Evolutionary conservation across 2,329 filamentous ascomycete genomes (phyloP), one percentile per base, ranked within the genome.

Genomic region (Emergomyces orientalis): DNA sequence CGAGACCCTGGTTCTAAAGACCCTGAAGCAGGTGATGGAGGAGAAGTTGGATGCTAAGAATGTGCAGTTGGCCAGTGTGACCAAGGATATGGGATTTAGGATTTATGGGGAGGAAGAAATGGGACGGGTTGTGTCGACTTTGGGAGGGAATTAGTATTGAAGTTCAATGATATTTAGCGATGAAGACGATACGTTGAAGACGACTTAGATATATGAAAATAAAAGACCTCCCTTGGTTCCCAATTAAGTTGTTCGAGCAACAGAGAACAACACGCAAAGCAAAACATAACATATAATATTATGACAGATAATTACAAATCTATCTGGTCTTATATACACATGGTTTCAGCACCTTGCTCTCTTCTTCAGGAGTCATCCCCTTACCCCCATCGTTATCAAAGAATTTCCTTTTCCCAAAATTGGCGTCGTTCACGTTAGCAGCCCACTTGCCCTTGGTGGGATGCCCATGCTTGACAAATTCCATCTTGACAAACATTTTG

Each of bases 31-130:
- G 80, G 94, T 99, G 70, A 99, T 99, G 94, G 94, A 99, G 80
- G 94, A 99, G 86, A 99, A 99, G 82, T 84, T 99, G 65, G 94
- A 99, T 76, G 85, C 91, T 67, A 99, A 99, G 86, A 99, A 99
- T 74, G 94, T 99, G 68, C 94, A 99, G 81, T 79, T 99, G 70
- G 94, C 94, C 61, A 97, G 93, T 74, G 94, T 99, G 63, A 99
- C 94, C 66, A 96, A 92, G 83, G 93, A 97, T 69, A 93, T 90
- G 79, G 94, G 94, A 63, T 99, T 99, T 84, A 88, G 91, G 80
- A 97, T 99, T 86, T 99, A 99, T 82, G 89, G 88, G 63, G 94
- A 99, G 72, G 91, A 93, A 73, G 93, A 97, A 81, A 99, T 99
- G 94, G 90, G 90, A 64, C 84, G 86, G 55, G 91, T 96, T 65